phyloP scores from a whole-genome alignment of 345 rosid genomes.

The Eucalyptus melliodora region DNA sequence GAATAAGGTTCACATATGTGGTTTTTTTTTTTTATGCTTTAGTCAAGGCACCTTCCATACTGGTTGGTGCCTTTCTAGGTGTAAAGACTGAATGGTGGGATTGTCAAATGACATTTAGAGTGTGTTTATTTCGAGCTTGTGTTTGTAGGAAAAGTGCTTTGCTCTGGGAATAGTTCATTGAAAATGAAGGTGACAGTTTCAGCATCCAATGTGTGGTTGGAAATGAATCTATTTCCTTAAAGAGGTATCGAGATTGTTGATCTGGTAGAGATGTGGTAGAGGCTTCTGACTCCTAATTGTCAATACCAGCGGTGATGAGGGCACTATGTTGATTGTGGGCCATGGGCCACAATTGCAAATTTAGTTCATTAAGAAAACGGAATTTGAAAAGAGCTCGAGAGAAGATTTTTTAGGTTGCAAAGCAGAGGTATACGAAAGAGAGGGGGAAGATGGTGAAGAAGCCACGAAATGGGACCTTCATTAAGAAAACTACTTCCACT shows the following conservation, averaged over 20 bases:
- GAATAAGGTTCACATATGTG: neutral
- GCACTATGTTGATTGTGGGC: neutral
- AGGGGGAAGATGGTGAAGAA: too few relatives aligned
- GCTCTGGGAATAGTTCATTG: neutral
- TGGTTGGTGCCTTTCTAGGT: neutral
- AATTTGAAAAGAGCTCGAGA: rapidly evolving
- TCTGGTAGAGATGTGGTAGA: neutral
- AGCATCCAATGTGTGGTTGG: neutral
- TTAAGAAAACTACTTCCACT: neutral
- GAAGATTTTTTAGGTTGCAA: too few relatives aligned
- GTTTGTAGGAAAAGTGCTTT: neutral
- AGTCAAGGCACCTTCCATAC: neutral
- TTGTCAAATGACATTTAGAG: neutral
- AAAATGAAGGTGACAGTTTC: neutral
- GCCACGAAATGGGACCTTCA: rapidly evolving
- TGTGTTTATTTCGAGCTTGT: neutral
- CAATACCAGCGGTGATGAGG: neutral
- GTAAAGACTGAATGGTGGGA: neutral
- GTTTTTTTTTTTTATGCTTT: neutral
- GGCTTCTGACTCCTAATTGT: neutral
- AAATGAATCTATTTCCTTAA: neutral
- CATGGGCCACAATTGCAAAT: neutral
- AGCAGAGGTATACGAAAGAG: too few relatives aligned
- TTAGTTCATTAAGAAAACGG: neutral
- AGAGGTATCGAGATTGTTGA: neutral